Base-by-base conservation (phyloP, 495 filamentous ascomycete genomes). In the Neurospora hispaniola region DNA sequence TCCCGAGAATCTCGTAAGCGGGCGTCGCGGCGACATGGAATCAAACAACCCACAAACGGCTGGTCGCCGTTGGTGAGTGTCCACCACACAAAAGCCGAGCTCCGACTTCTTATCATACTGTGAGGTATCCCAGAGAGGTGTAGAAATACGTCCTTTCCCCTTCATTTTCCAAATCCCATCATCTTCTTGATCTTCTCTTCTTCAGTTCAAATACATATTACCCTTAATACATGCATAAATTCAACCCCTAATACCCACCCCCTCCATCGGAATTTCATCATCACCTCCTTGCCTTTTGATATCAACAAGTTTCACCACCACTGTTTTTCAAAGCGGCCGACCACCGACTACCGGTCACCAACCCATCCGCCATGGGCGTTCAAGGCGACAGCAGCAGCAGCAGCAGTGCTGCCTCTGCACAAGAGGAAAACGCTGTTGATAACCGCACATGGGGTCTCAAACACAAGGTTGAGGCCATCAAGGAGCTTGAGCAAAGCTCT, bases 401-500 rank as follows among this genome's bases (percentile, higher is more conserved):
- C 44, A 48, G 48, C 23, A 66, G 54, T 35, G 27, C 8, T 35
- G 14, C 20, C 42, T 5, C 70, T n/a, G 10, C 14, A 14, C 41
- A 23, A 27, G 69, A 70, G 69, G 40, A 59, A 70, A 48, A 72
- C 35, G n/a, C n/a, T 43, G 69, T 46, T 31, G 18, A 71, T 43
- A 18, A 35, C 44, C 40, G 40, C 44, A 38, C 70, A 20, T 88
- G 84, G 84, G 75, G 74, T n/a, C 71, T 89, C 69, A 81, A 86
- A 73, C 79, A 82, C 23, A 82, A 84, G 74, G 79, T 88, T 70
- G 80, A 82, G 70, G 76, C 78, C n/a, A 77, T 83, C 68, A 75
- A 82, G 11, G 78, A 84, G 16, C 85, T 85, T 2, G 84, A 84
- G n/a, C 73, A 83, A 42, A 81, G 79, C 16, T 85, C 84, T 2